phyloP scores from a whole-genome alignment of 768 basidiomycete species.

The Clitopilus passeckerianus region DNA sequence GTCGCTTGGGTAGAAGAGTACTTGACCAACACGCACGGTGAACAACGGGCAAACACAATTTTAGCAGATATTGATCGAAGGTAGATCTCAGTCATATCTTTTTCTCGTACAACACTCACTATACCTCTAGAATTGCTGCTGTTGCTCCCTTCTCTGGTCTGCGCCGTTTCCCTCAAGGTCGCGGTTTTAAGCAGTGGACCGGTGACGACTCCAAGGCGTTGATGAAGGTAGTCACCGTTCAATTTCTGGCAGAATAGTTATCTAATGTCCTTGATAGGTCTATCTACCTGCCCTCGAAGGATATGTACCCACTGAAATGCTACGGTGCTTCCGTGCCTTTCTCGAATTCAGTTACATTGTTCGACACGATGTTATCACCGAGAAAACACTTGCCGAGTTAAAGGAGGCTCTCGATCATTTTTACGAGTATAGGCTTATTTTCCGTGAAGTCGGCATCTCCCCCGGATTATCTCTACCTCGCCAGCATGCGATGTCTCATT shows the following conservation, averaged over 20 bases:
- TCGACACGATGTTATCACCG: slow-evolving; percentile 9
- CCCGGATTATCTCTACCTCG: neutral
- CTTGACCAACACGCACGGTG: slow-evolving; percentile 7
- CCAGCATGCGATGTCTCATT: slow-evolving; percentile 20
- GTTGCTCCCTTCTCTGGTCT: slow-evolving; percentile 16
- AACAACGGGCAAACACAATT: slow-evolving; percentile 10
- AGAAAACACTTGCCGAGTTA: slow-evolving; percentile 4
- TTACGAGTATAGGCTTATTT: neutral
- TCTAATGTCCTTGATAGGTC: slow-evolving; percentile 11
- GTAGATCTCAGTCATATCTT: slow-evolving; percentile 1
- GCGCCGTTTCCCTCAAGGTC: slow-evolving; percentile 15
- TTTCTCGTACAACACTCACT: neutral
- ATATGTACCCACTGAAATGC: slow-evolving; percentile 13
- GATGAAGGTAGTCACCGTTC: slow-evolving; percentile 30
- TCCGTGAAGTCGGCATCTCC: neutral
- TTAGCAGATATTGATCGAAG: slow-evolving; percentile 19
- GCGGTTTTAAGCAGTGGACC: slow-evolving; percentile 24
- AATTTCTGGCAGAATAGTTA: neutral
- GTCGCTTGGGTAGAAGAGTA: slow-evolving; percentile 19
- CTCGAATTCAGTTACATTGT: slow-evolving; percentile 18
- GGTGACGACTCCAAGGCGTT: slow-evolving; percentile 24
- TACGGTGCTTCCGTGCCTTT: slow-evolving; percentile 13
- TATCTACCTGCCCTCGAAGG: slow-evolving; percentile 17
- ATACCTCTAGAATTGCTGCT: slow-evolving; percentile 14
- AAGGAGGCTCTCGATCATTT: neutral